A percentile compares a stretch with the other conserved stretches of the same genome.
Evolutionary conservation across 257 asterid genomes (phyloP).

Genomic region (Nicotiana paniculata): DNA sequence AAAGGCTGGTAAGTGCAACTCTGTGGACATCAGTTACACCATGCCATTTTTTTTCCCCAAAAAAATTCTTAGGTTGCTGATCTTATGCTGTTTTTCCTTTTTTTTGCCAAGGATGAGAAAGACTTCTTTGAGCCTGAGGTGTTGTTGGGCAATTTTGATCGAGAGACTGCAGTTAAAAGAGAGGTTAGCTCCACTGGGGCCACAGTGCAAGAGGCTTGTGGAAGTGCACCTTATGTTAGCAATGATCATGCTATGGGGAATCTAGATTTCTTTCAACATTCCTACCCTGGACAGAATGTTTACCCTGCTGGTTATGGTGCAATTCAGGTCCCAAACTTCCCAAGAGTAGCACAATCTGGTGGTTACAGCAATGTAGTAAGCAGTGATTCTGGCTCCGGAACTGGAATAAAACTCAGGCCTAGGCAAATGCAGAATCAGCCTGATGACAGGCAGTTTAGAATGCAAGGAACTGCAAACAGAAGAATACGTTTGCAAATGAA

Average conservation of each 20-base stretch:
- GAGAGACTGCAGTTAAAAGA: conserved; percentile 34
- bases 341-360: conserved; percentile 8
- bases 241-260: conserved; percentile 10
- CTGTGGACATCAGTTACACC: background rate
- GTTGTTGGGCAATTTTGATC: conserved; percentile 30
- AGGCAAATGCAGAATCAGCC: conserved; percentile 28
- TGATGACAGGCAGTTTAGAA: background rate
- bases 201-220: conserved; percentile 7
- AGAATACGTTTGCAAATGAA: conserved; percentile 56
- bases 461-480: conserved; percentile 65
- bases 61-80: background rate
- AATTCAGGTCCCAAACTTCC: conserved; percentile 17
- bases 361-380: conserved; percentile 16
- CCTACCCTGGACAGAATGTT: conserved; percentile 2
- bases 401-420: conserved; percentile 51
- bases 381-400: conserved; percentile 23
- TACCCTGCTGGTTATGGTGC: conserved; percentile 20
- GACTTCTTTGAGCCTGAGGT: conserved; percentile 15
- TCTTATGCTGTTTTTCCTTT: background rate
- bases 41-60: background rate
- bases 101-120: conserved; percentile 25
- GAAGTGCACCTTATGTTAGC: conserved; percentile 7
- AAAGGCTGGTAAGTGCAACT: conserved; percentile 39
- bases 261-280: conserved; percentile 12
- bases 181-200: conserved; percentile 20